Evolutionary conservation across 768 basidiomycete species (phyloP), one percentile per base, ranked within the genome.

Genomic region (Rhizopogon vulgaris): DNA sequence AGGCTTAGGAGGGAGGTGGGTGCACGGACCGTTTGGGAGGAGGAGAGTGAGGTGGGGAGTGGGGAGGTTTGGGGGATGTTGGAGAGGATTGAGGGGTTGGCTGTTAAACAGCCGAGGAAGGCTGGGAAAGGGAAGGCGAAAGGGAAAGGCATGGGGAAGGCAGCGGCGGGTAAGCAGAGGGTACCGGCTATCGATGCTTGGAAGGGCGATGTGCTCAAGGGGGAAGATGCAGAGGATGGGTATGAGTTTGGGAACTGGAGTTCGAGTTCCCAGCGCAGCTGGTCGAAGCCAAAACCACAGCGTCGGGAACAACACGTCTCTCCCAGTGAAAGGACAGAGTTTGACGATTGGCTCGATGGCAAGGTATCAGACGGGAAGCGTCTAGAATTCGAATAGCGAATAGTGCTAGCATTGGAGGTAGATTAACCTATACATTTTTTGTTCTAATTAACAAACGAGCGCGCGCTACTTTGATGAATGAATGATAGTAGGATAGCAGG

Each of bases 1-100:
- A 71, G 60, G 14, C 71, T 93, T 17, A 74, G 88, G 30, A 72
- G 79, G 49, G 82, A 90, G 48, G 76, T 85, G 9, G 80, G 78
- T 24, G 73, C 75, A 56, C 72, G 74, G 47, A 78, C 78, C 46
- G 58, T 79, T 15, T 78, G 75, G 73, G 71, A 74, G 15, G 64
- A 76, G 34, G 78, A 80, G 57, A 18, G 55, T 49, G 2, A 79
- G 78, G 56, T 77, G 9, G 78, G 72, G 18, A 72, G 72, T 17
- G 72, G 65, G n/a, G 78, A 81, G 53, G 76, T 78, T 17, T 78
- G 79, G 74, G 63, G 62, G 7, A 66, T 82, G 38, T 56, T 87
- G 27, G 62, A 66, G 15, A 73, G 72, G 41, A 79, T 87, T 34
- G 84, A 87, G 60, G 66, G 56, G 41, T 62, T 76, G 12, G 64